A percentile compares a stretch with the other conserved stretches of the same genome.
Conservation (phyloP, 805 yeast genomes). For the Scheffersomyces stipitis region DNA sequence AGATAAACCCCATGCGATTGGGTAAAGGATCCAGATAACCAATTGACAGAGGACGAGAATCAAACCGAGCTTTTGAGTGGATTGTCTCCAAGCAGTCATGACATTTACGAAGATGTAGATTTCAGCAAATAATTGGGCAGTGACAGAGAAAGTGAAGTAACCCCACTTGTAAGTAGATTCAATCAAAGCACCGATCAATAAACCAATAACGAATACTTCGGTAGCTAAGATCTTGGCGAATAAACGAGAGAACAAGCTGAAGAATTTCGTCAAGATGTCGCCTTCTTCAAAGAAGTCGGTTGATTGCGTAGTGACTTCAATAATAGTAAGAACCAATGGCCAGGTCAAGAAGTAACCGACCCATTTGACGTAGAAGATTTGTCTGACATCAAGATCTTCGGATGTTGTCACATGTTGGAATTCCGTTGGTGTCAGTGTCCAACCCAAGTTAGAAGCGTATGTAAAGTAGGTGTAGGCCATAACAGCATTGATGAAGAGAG, state of each 20-base stretch:
- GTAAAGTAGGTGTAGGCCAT: slow-evolving; percentile 53
- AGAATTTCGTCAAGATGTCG: slow-evolving; percentile 22
- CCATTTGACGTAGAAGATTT: slow-evolving; percentile 55
- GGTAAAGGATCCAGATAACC: slow-evolving; percentile 49
- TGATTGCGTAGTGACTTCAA: slow-evolving; percentile 28
- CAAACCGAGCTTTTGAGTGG: not conserved
- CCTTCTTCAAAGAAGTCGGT: slow-evolving; percentile 32
- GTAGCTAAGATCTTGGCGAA: slow-evolving; percentile 43
- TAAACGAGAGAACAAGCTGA: slow-evolving; percentile 34
- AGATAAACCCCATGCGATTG: slow-evolving; percentile 51
- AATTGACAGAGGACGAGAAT: slow-evolving; percentile 29
- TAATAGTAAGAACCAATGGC: slow-evolving; percentile 42
- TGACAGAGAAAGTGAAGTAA: slow-evolving; percentile 56
- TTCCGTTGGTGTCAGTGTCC: slow-evolving; percentile 46
- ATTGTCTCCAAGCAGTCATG: not conserved
- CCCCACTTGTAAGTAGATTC: slow-evolving; percentile 66
- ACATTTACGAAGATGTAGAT: not conserved
- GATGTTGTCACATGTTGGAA: slow-evolving; percentile 46
- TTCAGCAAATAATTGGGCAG: slow-evolving; percentile 38
- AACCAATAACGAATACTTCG: slow-evolving; percentile 51
- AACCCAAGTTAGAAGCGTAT: slow-evolving; percentile 59
- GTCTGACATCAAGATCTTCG: slow-evolving; percentile 38
- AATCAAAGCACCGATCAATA: slow-evolving; percentile 58
- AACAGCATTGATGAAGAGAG: slow-evolving; percentile 42
- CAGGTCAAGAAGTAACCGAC: slow-evolving; percentile 59